A percentile compares a stretch with the other conserved stretches of the same genome.
Evolutionary conservation across 1,284 basidiomycete genomes (phyloP).

Genomic region (Exobasidium cylindrosporum): DNA sequence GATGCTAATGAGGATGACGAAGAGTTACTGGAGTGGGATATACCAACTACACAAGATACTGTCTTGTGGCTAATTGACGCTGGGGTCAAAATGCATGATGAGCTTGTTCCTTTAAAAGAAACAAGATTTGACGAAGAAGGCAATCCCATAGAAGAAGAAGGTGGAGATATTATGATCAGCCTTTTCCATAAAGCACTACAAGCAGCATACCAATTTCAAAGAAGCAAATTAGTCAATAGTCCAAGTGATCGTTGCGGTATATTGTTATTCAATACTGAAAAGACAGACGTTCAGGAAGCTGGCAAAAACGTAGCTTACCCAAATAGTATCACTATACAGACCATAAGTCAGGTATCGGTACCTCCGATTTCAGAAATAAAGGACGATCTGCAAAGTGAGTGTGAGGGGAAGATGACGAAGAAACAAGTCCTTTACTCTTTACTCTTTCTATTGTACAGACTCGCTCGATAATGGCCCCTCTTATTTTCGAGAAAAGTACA

Average conservation of each 20-base stretch:
- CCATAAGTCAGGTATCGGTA: constrained; percentile 4
- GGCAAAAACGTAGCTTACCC: constrained; percentile 14
- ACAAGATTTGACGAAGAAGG: constrained; percentile 11
- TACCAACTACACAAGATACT: constrained; percentile 8
- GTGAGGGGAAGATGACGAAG: not conserved
- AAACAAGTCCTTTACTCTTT: not conserved
- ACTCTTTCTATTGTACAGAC: not conserved
- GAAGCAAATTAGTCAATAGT: constrained; percentile 81
- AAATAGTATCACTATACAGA: constrained; percentile 12
- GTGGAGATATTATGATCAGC: constrained; percentile 29
- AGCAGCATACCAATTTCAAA: constrained; percentile 77
- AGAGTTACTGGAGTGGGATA: constrained; percentile 16
- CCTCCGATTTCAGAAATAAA: constrained; percentile 60
- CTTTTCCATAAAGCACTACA: constrained; percentile 66
- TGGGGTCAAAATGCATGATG: constrained; percentile 76
- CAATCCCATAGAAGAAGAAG: constrained; percentile 26
- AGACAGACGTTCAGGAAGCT: constrained; percentile 9
- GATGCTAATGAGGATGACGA: constrained; percentile 17
- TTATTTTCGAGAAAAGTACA: constrained; percentile 16
- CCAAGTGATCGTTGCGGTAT: constrained; percentile 86
- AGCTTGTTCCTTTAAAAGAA: constrained; percentile 22
- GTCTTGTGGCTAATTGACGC: constrained; percentile 86
- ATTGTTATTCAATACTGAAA: constrained; percentile 76
- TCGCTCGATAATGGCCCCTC: constrained; percentile 13
- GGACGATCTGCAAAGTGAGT: constrained; percentile 47